A percentile compares a stretch with the other conserved stretches of the same genome.
Conservation (phyloP, 1,284 basidiomycete genomes). For the Caloboletus firmus region DNA sequence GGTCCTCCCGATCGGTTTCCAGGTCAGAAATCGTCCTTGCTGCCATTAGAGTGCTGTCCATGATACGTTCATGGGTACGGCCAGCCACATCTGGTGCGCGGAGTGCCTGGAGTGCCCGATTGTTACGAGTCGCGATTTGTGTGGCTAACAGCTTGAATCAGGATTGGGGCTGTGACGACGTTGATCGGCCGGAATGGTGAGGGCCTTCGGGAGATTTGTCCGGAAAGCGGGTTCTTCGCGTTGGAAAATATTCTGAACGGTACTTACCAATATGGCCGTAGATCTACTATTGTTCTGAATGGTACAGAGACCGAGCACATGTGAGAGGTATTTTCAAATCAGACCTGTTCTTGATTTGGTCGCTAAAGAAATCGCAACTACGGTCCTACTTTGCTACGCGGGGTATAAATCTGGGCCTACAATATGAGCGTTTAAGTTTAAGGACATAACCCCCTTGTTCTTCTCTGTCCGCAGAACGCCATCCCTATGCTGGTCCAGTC, state of each 20-base stretch:
- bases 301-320: slow-evolving; percentile 34
- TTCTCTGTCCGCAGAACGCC: slow-evolving; percentile 8
- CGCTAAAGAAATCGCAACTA: slow-evolving; percentile 26
- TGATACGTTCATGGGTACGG: slow-evolving; percentile 17
- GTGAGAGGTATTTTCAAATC: slow-evolving; percentile 39
- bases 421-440: slow-evolving; percentile 23
- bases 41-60: slow-evolving; percentile 13
- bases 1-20: slow-evolving; percentile 23
- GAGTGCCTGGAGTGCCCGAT: slow-evolving; percentile 15
- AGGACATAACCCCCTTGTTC: slow-evolving; percentile 20
- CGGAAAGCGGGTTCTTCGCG: slow-evolving; percentile 16
- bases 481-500: slow-evolving; percentile 15
- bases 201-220: slow-evolving; percentile 14
- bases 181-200: slow-evolving; percentile 24
- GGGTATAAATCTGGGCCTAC: slow-evolving; percentile 33
- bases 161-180: slow-evolving; percentile 16
- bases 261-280: slow-evolving; percentile 28
- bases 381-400: slow-evolving; percentile 30
- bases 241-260: slow-evolving; percentile 19
- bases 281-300: slow-evolving; percentile 30
- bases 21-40: slow-evolving; percentile 14
- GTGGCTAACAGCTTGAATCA: slow-evolving; percentile 18
- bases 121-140: slow-evolving; percentile 16
- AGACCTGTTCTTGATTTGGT: slow-evolving; percentile 37
- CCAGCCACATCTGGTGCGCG: slow-evolving; percentile 13